Conservation (phyloP, 768 basidiomycete species). For the Pleurotus cornucopiae region DNA sequence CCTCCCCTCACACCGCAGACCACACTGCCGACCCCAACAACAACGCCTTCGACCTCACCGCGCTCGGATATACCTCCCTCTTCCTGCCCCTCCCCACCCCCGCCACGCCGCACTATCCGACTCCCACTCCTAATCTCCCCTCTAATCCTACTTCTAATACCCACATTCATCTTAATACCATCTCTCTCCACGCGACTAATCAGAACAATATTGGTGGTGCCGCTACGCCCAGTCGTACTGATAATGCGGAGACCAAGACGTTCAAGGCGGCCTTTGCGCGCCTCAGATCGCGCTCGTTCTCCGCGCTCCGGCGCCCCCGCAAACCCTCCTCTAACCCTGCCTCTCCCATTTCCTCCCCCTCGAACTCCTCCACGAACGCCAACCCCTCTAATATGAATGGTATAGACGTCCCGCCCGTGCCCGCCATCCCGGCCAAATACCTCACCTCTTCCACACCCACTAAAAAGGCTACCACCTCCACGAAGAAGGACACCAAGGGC, state of each 20-base stretch:
- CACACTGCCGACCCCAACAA: constrained; percentile 31
- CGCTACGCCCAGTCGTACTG: too few relatives aligned
- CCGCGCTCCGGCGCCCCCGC: constrained; percentile 31
- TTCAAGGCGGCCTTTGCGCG: constrained; percentile 20
- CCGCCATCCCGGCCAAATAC: constrained; percentile 14
- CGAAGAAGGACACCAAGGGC: constrained; percentile 20
- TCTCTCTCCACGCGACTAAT: too few relatives aligned
- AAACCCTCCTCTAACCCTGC: constrained; percentile 29
- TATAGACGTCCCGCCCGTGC: constrained; percentile 17
- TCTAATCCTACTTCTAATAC: constrained; percentile 16
- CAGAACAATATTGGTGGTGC: too few relatives aligned
- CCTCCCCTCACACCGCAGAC: constrained; percentile 36
- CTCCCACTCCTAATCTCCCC: constrained; percentile 15
- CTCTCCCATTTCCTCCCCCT: constrained; percentile 15
- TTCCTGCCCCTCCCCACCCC: constrained; percentile 60
- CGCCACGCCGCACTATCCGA: constrained; percentile 30
- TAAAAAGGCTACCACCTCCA: neutral
- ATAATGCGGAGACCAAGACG: neutral
- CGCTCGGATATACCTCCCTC: constrained; percentile 62
- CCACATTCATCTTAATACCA: too few relatives aligned
- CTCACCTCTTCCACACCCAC: constrained; percentile 15
- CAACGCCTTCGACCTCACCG: constrained; percentile 38
- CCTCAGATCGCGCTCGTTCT: constrained; percentile 48
- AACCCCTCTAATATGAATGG: too few relatives aligned
- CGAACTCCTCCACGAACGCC: too few relatives aligned